A percentile compares a stretch with the other conserved stretches of the same genome.
Conservation (phyloP, 2,329 filamentous ascomycete species). For the Botrytis fabae region DNA sequence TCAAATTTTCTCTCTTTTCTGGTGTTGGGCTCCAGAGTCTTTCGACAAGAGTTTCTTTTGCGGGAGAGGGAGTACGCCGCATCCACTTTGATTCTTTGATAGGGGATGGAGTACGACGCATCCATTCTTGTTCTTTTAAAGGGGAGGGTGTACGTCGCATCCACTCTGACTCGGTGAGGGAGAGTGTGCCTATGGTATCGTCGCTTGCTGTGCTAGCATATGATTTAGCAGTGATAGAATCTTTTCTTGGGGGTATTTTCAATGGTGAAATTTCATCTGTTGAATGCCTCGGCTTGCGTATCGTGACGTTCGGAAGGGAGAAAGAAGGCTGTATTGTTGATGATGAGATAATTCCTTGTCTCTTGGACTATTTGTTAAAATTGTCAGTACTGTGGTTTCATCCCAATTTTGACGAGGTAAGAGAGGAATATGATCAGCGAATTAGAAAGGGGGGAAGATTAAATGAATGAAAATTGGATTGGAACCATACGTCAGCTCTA, state of each 20-base stretch:
- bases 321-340: slow-evolving; percentile 20
- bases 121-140: slow-evolving; percentile 32
- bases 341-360: slow-evolving; percentile 24
- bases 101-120: slow-evolving; percentile 33
- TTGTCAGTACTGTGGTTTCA: not conserved
- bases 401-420: not conserved
- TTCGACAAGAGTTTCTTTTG: slow-evolving; percentile 16
- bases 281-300: slow-evolving; percentile 24
- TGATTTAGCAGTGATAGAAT: not conserved
- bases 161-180: slow-evolving; percentile 35
- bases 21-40: slow-evolving; percentile 21
- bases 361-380: slow-evolving; percentile 14
- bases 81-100: slow-evolving; percentile 34
- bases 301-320: slow-evolving; percentile 29
- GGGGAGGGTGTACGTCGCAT: slow-evolving; percentile 34
- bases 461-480: not conserved
- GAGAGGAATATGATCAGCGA: not conserved
- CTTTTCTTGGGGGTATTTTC: not conserved
- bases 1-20: slow-evolving; percentile 1
- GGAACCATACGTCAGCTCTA: not conserved
- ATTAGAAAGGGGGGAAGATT: not conserved
- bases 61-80: slow-evolving; percentile 32
- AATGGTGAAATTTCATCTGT: not conserved
- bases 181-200: slow-evolving; percentile 26
- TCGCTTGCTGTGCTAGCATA: slow-evolving; percentile 6